Evolutionary conservation across 345 rosid genomes (phyloP).

Genomic region (Moricandia moricandioides): DNA sequence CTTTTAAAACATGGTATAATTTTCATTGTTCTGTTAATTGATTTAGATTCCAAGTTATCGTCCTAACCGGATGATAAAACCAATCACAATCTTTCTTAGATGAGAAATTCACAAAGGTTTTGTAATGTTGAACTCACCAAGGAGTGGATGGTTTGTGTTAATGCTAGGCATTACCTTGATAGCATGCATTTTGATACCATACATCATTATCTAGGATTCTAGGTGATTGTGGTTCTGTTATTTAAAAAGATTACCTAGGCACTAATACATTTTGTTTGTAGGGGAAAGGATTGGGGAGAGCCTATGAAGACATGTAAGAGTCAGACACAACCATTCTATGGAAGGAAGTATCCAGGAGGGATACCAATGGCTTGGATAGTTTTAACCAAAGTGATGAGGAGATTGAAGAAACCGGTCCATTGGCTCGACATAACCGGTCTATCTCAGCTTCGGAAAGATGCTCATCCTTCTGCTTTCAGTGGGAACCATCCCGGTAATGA

Average conservation of each 20-base stretch:
- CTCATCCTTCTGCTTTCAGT: slow-evolving; percentile 64
- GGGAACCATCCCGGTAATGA: slow-evolving; percentile 48
- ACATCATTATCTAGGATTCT: background rate
- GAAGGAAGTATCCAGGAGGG: slow-evolving; percentile 70
- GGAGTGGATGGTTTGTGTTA: background rate
- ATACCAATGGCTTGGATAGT: slow-evolving; percentile 62
- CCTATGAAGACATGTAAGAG: slow-evolving; percentile 60
- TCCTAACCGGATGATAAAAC: too few species aligned
- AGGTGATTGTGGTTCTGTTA: background rate
- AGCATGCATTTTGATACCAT: background rate
- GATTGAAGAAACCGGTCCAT: slow-evolving; percentile 70
- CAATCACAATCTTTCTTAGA: too few species aligned
- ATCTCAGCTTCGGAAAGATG: slow-evolving; percentile 70
- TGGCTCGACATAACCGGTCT: slow-evolving; percentile 66
- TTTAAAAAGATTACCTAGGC: background rate
- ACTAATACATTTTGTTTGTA: slow-evolving; percentile 14
- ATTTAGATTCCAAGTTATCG: background rate
- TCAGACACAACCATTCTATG: slow-evolving; percentile 63
- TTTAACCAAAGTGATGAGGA: slow-evolving; percentile 62
- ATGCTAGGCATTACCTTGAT: background rate
- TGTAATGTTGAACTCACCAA: background rate
- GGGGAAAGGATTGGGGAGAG: slow-evolving; percentile 83
- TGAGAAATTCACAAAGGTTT: background rate
- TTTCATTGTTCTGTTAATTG: background rate
- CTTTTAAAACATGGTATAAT: too few species aligned